Evolutionary conservation across 2,329 filamentous ascomycete species (phyloP).

Genomic region (Aureobasidium sp.): DNA sequence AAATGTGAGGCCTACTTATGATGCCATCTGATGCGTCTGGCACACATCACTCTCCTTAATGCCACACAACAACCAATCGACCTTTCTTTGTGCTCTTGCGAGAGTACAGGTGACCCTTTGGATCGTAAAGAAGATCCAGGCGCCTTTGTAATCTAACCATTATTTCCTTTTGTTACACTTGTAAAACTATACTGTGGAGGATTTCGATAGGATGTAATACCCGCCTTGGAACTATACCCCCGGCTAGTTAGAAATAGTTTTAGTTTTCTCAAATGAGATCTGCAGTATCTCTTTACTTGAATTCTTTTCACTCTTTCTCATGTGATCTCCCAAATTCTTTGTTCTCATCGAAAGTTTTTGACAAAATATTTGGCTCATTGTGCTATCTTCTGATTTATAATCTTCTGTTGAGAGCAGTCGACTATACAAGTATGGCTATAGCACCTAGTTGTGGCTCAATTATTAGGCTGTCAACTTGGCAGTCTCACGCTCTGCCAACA

Average conservation of each 20-base stretch:
- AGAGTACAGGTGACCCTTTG: no score
- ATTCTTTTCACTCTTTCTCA: no score
- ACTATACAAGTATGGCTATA: no score
- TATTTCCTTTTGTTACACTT: neutral
- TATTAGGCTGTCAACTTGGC: neutral
- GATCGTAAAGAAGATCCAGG: no score
- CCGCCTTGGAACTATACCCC: neutral
- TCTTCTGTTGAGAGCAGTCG: no score
- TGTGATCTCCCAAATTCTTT: no score
- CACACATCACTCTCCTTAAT: conserved; percentile 2
- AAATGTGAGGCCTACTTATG: neutral
- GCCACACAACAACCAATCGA: neutral
- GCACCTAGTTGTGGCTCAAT: no score
- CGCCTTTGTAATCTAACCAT: neutral
- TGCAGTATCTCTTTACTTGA: neutral
- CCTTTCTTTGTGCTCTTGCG: neutral
- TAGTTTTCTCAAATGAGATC: neutral
- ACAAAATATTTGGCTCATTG: no score
- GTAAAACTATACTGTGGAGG: neutral
- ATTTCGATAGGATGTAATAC: neutral
- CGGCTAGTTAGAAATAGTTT: neutral
- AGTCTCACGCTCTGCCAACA: neutral
- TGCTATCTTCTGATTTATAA: no score
- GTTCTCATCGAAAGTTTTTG: no score
- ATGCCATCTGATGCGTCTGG: conserved; percentile 8